Evolutionary conservation across 768 basidiomycete genomes (phyloP), one percentile per base, ranked within the genome.

Genomic region (Guyanaporus albipodus): DNA sequence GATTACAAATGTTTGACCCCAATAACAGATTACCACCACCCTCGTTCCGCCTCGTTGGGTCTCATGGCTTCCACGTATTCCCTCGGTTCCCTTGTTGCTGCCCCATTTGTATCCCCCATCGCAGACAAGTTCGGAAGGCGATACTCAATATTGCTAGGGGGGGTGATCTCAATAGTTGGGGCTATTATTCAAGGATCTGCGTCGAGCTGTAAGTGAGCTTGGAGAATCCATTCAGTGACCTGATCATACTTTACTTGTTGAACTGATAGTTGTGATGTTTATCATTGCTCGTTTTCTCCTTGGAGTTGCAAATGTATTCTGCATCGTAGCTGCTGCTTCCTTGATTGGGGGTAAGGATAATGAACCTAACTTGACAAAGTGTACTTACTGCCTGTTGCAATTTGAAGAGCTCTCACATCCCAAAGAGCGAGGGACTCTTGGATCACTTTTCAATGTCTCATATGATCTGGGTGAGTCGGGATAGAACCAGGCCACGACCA

Each of bases 61-160:
- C 38, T 38, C 6, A 31, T 52, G 50, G 19, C 73, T 12, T 69
- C 79, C 2, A 73, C 79, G 55, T 82, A 82, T 55, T 78, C 80
- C 4, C 72, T 83, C 12, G 82, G 82, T 7, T 75, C 75, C 4
- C 71, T 84, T 29, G 53, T 69, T n/a, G 75, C 77, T 0, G 61
- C 82, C 6, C 82, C 82, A 0, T 60, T 78, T 24, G 56, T 42
- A 4, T 22, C 56, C 6, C 21, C 2, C 1, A 5, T 48, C 7
- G 48, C 45, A 14, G 56, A 58, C 27, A 50, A 31, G 6, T 2
- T 50, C 0, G 56, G 56, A 24, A 46, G 56, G 15, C 48, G 52
- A 22, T 42, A 38, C 17, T 33, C 56, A 0, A 55, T 59, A 44
- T 32, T 58, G 7, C 44, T 59, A 4, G 51, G 32, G 14, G 35